Conservation (phyloP, 257 asterid species). For the Leptodermis oblonga region DNA sequence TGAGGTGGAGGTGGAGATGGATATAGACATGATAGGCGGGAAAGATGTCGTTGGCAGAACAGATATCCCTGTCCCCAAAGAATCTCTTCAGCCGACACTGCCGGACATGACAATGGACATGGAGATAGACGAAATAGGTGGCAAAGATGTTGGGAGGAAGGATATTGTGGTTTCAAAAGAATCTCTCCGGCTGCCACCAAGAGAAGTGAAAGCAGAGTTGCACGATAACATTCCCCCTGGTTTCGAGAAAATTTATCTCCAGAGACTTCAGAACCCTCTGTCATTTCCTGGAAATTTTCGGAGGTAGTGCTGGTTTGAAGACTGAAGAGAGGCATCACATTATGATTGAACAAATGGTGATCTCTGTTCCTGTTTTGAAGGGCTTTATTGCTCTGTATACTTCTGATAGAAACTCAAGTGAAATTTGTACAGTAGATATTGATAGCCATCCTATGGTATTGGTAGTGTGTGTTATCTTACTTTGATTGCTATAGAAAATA, state of each 20-base stretch:
- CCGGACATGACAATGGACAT: background rate
- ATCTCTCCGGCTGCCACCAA: background rate
- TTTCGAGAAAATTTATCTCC: slow-evolving; percentile 8
- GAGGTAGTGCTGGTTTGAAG: background rate
- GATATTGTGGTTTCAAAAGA: slow-evolving; percentile 30
- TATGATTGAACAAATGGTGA: background rate
- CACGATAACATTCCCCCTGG: slow-evolving; percentile 32
- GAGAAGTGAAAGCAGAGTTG: slow-evolving; percentile 6
- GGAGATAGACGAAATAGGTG: slow-evolving; percentile 62
- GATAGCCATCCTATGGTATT: background rate
- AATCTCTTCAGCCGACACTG: background rate
- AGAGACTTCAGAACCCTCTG: background rate
- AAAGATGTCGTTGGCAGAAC: slow-evolving; percentile 27
- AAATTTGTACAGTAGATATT: background rate
- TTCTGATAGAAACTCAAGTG: background rate
- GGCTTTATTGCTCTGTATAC: background rate
- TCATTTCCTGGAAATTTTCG: background rate
- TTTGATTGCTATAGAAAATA: too few species aligned
- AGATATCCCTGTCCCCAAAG: slow-evolving; percentile 28
- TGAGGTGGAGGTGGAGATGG: slow-evolving; percentile 45
- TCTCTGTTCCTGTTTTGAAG: background rate
- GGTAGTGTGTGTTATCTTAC: too few species aligned
- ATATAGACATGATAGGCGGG: slow-evolving; percentile 10
- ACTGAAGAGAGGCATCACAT: background rate
- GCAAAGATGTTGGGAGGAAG: slow-evolving; percentile 30